These are phyloP conservation scores for Aspergillus quadrilineatus DNA, from an alignment of 2,329 filamentous ascomycete species.

Conservation along the genomic window DNA sequence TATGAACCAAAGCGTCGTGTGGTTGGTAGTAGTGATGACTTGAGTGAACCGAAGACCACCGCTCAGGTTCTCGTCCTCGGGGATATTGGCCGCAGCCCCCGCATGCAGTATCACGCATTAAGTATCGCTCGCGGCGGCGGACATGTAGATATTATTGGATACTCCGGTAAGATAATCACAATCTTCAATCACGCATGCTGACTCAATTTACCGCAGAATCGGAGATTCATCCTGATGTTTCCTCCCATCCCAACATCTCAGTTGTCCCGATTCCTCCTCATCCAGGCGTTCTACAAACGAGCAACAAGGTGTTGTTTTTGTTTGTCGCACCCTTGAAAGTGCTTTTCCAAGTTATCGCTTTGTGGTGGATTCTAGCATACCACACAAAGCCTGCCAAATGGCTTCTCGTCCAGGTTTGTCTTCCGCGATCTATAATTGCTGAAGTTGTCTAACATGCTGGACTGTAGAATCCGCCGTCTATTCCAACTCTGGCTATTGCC, in stretches of 20 bases:
- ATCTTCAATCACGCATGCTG: slow-evolving; percentile 1
- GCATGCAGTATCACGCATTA: slow-evolving; percentile 97
- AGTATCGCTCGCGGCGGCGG: slow-evolving; percentile 83
- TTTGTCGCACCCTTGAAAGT: slow-evolving; percentile 81
- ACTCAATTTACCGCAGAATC: slow-evolving; percentile 59
- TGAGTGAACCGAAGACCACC: slow-evolving; percentile 41
- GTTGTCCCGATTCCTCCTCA: slow-evolving; percentile 69
- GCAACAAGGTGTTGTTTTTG: slow-evolving; percentile 71
- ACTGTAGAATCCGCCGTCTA: slow-evolving; percentile 82
- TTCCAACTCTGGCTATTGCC: slow-evolving; percentile 80
- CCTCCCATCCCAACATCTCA: slow-evolving; percentile 65
- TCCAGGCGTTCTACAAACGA: slow-evolving; percentile 63
- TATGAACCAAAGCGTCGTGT: slow-evolving; percentile 44
- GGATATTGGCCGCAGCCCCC: slow-evolving; percentile 90
- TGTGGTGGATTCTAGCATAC: slow-evolving; percentile 74
- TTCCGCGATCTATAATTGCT: not conserved
- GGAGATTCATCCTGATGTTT: slow-evolving; percentile 73
- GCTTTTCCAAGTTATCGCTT: slow-evolving; percentile 71
- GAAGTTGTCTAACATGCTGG: not conserved
- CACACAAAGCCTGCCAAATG: slow-evolving; percentile 71
- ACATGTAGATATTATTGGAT: slow-evolving; percentile 81
- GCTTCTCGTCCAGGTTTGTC: slow-evolving; percentile 74
- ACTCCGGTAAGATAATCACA: slow-evolving; percentile 60
- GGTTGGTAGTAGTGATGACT: slow-evolving; percentile 22
- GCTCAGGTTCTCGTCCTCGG: slow-evolving; percentile 89